These are phyloP conservation scores for Hypoxylon crocopeplum DNA, from an alignment of 495 filamentous ascomycete species.

Conservation along the genomic window DNA sequence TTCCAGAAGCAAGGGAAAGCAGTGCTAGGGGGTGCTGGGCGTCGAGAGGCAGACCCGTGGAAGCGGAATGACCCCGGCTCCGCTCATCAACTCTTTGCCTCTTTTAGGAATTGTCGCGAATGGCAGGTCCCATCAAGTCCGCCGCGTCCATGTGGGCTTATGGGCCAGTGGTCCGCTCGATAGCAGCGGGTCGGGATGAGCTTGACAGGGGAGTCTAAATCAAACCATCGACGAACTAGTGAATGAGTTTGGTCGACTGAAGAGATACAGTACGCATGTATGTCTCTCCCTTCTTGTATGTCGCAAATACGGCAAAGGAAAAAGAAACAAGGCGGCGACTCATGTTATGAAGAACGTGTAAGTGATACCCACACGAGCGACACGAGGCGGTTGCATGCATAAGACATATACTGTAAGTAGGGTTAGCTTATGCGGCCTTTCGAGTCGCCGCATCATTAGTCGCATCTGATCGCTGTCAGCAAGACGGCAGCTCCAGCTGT, in stretches of 20 bases:
- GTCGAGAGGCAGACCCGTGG: constrained; percentile 19
- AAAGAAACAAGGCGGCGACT: constrained; percentile 14
- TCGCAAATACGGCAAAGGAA: constrained; percentile 15
- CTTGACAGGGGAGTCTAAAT: constrained; percentile 8
- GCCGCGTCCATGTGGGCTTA: constrained; percentile 10
- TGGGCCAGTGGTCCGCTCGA: constrained; percentile 8
- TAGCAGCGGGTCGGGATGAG: constrained; percentile 23
- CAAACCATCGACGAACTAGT: constrained; percentile 14
- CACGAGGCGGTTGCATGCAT: constrained; percentile 34
- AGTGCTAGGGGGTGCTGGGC: constrained; percentile 9
- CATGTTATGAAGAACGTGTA: constrained; percentile 19
- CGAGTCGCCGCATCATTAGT: constrained; percentile 27
- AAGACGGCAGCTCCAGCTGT: constrained; percentile 9
- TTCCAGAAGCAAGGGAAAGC: constrained; percentile 38
- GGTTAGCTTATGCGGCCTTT: constrained; percentile 10
- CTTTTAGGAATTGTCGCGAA: constrained; percentile 28
- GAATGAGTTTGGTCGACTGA: constrained; percentile 16
- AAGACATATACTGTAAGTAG: constrained; percentile 12
- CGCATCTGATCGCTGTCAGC: constrained; percentile 29
- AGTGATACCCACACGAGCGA: constrained; percentile 26
- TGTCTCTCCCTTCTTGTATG: constrained; percentile 12
- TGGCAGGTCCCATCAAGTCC: constrained; percentile 24
- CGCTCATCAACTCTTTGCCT: constrained; percentile 21
- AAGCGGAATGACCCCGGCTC: constrained; percentile 23
- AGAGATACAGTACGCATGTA: background rate